Conservation (phyloP, 495 filamentous ascomycete species). For the Penicillium macrosclerotiorum region DNA sequence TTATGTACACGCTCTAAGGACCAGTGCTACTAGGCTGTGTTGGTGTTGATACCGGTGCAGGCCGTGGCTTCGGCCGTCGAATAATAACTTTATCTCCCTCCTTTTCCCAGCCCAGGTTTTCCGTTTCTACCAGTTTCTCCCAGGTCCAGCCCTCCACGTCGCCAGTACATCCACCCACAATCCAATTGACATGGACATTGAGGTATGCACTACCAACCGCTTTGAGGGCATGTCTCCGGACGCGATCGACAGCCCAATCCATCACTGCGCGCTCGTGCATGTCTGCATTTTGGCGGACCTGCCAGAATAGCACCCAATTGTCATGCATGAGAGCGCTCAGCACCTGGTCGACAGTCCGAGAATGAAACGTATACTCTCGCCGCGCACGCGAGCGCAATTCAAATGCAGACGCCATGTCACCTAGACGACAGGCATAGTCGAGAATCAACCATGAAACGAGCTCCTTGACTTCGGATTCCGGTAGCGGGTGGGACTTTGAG, state of each 20-base stretch:
- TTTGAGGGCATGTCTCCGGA: conserved; percentile 73
- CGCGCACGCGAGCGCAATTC: conserved; percentile 48
- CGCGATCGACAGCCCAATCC: conserved; percentile 69
- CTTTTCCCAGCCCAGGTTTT: conserved; percentile 79
- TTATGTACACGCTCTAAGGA: not conserved
- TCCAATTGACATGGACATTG: conserved; percentile 56
- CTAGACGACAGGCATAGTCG: conserved; percentile 81
- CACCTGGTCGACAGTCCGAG: conserved; percentile 62
- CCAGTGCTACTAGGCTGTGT: conserved; percentile 18
- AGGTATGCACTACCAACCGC: conserved; percentile 83
- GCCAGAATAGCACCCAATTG: conserved; percentile 79
- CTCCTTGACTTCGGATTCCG: conserved; percentile 68
- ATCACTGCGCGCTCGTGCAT: conserved; percentile 72
- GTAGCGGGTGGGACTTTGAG: conserved; percentile 55
- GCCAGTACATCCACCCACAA: conserved; percentile 43
- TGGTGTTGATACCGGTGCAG: conserved; percentile 19
- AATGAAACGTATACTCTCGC: conserved; percentile 53
- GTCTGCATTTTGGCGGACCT: conserved; percentile 67
- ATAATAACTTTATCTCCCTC: conserved; percentile 69
- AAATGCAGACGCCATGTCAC: conserved; percentile 72
- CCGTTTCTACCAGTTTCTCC: conserved; percentile 60
- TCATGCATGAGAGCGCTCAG: conserved; percentile 71
- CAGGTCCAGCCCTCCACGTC: conserved; percentile 70
- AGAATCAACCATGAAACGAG: conserved; percentile 77
- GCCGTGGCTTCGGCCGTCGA: conserved; percentile 48